A percentile compares a stretch with the other conserved stretches of the same genome.
These are phyloP conservation scores for Aspergillus funiculosus DNA, from an alignment of 495 filamentous ascomycete species.

Conservation along the genomic window DNA sequence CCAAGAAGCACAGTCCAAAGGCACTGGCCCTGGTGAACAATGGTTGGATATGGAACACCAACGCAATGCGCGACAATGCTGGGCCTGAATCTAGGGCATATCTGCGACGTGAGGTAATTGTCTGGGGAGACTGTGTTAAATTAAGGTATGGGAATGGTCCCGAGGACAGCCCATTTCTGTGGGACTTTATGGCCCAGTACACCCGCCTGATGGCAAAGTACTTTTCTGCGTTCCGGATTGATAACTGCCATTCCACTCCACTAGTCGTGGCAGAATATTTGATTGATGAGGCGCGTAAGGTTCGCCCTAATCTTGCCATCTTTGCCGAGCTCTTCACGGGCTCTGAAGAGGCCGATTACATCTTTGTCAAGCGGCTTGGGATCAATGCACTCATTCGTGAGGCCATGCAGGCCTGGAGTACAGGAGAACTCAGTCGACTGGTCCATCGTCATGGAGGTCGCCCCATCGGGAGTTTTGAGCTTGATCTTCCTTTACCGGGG, in stretches of 20 bases:
- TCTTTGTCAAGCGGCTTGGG: conserved; percentile 88
- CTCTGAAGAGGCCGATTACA: conserved; percentile 89
- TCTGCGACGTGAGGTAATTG: conserved; percentile 87
- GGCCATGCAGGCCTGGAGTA: conserved; percentile 98
- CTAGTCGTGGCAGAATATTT: conserved; percentile 89
- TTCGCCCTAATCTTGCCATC: conserved; percentile 83
- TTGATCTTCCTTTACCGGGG: conserved; percentile 52
- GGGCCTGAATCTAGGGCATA: conserved; percentile 85
- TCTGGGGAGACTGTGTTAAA: conserved; percentile 98
- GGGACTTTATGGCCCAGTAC: conserved; percentile 93
- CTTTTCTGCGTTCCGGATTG: conserved; percentile 92
- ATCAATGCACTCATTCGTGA: conserved; percentile 89
- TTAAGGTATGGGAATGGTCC: conserved; percentile 79
- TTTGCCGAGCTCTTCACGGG: conserved; percentile 97
- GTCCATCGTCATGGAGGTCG: conserved; percentile 92
- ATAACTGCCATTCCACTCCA: conserved; percentile 97
- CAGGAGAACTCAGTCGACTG: conserved; percentile 79
- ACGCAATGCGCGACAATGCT: conserved; percentile 89
- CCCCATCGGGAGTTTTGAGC: conserved; percentile 93
- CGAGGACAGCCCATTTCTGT: conserved; percentile 86
- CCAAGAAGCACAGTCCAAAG: conserved; percentile 67
- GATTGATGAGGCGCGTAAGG: conserved; percentile 81
- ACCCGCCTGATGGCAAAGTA: conserved; percentile 91
- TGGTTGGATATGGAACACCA: conserved; percentile 98
- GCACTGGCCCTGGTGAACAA: conserved; percentile 88